Evolutionary conservation across 208 protist genomes (phyloP), one percentile per base, ranked within the genome.

Genomic region (Acanthamoeba castellanii): DNA sequence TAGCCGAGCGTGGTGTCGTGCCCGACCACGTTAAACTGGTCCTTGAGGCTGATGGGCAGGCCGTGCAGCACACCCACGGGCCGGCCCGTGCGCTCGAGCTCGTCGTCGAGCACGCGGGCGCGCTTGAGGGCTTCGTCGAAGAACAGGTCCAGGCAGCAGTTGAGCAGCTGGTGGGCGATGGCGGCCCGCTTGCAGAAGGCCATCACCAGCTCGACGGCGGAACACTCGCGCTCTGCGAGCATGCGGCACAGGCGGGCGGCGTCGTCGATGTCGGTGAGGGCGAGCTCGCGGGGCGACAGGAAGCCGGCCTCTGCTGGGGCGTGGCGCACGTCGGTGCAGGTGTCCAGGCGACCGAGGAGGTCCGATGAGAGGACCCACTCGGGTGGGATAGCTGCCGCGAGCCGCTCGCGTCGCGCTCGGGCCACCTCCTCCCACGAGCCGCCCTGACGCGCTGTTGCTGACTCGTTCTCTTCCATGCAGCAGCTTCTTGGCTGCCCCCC

Each of bases 31-130:
- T 95, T 34, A 50, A 82, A 61, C 64, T 95, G 90, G 89, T 95
- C 93, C 89, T 95, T 95, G 27, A 95, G 22, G 30, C 81, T 94
- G 34, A 95, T 52, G 22, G 93, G 93, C 34, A 95, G 30, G 18
- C 93, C 93, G 88, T 95, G 93, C 34, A 95, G 84, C 18, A 32
- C 92, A 2, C 93, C 93, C 64, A 81, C 27, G n/a, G 93, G 47
- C 5, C n/a, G 66, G 32, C 93, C 93, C 25, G 34, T 61, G 27
- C 16, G 16, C n/a, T 13, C 50, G 30, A 55, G 93, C 37, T 93
- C 89, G 32, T 18, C 32, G 93, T 95, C 93, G 89, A 57, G 59
- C 30, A 2, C 7, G 47, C 59, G 45, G 1, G 93, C 93, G 37
- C 93, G 74, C 34, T 94, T 14, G 30, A 95, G 85, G 27, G 93